These are phyloP conservation scores for Mycena floridula DNA, from an alignment of 768 basidiomycete species.

Conservation along the genomic window DNA sequence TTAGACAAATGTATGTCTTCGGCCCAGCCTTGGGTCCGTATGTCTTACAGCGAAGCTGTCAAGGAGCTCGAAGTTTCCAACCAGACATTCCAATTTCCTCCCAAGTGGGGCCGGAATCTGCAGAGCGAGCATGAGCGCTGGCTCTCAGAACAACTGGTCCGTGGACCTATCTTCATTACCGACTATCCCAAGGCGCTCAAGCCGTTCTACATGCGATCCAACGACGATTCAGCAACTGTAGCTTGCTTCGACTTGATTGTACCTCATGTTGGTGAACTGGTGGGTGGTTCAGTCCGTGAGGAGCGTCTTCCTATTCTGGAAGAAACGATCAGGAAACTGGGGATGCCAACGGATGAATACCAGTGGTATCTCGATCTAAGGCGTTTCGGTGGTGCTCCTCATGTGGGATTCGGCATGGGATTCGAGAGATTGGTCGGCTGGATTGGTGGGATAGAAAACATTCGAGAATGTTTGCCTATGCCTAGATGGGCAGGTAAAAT, in stretches of 20 bases:
- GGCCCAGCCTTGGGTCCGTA: slow-evolving; percentile 50
- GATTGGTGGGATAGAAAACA: slow-evolving; percentile 82
- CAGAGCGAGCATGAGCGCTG: slow-evolving; percentile 92
- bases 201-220: slow-evolving; percentile 94
- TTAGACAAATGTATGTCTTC: slow-evolving; percentile 29
- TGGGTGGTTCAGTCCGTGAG: slow-evolving; percentile 87
- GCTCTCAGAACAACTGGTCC: slow-evolving; percentile 64
- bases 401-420: slow-evolving; percentile 95
- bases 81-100: slow-evolving; percentile 44
- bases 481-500: slow-evolving; percentile 84
- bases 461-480: slow-evolving; percentile 91
- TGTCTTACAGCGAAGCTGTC: slow-evolving; percentile 79
- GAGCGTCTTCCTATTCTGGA: slow-evolving; percentile 55
- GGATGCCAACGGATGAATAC: slow-evolving; percentile 21
- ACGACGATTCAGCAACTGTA: slow-evolving; percentile 53
- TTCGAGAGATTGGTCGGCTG: slow-evolving; percentile 88
- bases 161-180: slow-evolving; percentile 84
- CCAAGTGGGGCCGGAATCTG: slow-evolving; percentile 64
- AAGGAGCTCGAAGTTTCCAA: slow-evolving; percentile 36
- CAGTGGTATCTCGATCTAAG: slow-evolving; percentile 83
- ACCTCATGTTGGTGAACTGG: slow-evolving; percentile 83
- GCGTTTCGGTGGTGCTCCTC: slow-evolving; percentile 80
- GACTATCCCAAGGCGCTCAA: slow-evolving; percentile 82
- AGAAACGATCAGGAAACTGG: slow-evolving; percentile 38
- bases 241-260: slow-evolving; percentile 97